phyloP scores from a whole-genome alignment of 2,329 filamentous ascomycete genomes.

The Apiospora sp. region DNA sequence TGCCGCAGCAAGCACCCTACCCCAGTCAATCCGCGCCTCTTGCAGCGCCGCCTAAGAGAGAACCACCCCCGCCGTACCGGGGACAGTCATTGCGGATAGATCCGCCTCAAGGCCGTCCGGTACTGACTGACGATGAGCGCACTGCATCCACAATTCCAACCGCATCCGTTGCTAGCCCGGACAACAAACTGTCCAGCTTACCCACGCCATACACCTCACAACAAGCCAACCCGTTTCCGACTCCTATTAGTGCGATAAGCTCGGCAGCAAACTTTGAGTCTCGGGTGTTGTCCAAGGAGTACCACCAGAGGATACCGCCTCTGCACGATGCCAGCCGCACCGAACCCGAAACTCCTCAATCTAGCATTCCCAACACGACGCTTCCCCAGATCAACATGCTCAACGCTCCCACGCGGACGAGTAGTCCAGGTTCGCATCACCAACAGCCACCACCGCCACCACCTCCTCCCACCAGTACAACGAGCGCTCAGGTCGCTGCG shows the following conservation, averaged over 20 bases:
- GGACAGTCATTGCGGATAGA: constrained; percentile 69
- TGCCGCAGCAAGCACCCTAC: constrained; percentile 56
- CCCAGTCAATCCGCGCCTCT: constrained; percentile 36
- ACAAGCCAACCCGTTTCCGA: constrained; percentile 64
- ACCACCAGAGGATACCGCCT: constrained; percentile 63
- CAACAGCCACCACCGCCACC: constrained; percentile 38
- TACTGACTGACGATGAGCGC: constrained; percentile 65
- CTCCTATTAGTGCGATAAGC: constrained; percentile 65
- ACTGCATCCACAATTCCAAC: constrained; percentile 68
- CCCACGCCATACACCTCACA: constrained; percentile 53
- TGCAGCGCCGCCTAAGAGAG: constrained; percentile 54
- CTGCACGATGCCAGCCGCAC: constrained; percentile 65
- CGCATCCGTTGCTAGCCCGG: constrained; percentile 64
- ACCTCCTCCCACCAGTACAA: constrained; percentile 46
- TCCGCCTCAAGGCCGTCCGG: constrained; percentile 65
- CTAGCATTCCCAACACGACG: constrained; percentile 46
- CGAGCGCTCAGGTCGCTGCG: constrained; percentile 63
- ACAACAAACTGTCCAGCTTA: constrained; percentile 68
- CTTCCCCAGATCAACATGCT: constrained; percentile 67
- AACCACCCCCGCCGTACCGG: constrained; percentile 66
- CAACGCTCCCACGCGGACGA: constrained; percentile 55
- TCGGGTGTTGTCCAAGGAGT: constrained; percentile 57
- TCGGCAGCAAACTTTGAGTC: constrained; percentile 43
- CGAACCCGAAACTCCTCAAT: constrained; percentile 62
- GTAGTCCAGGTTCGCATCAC: constrained; percentile 49